Conservation (phyloP, 306 rosid genomes). For the Rosa multiflora region DNA sequence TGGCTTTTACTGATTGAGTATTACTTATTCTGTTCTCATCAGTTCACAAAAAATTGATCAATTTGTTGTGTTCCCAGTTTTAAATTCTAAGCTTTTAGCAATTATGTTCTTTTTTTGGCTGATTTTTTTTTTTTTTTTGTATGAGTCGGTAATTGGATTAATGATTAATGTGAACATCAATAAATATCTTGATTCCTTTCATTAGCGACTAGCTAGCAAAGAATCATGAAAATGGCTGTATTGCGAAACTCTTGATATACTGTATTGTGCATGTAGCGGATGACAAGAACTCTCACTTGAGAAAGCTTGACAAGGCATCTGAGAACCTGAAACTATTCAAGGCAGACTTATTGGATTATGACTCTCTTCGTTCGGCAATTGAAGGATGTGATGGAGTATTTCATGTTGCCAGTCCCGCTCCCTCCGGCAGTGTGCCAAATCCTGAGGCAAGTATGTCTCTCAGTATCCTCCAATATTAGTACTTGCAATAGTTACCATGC, state of each 20-base stretch:
- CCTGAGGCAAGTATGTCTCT: constrained; percentile 34
- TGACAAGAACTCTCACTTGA: constrained; percentile 36
- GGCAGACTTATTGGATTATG: constrained; percentile 42
- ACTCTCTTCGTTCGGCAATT: constrained; percentile 34
- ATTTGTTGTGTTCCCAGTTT: background rate
- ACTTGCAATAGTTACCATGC: background rate
- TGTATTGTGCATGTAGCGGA: constrained; percentile 23
- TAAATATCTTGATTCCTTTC: background rate
- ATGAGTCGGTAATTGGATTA: background rate
- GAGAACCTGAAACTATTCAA: constrained; percentile 36
- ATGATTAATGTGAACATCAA: background rate
- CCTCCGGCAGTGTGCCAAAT: constrained; percentile 33
- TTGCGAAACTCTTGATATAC: background rate
- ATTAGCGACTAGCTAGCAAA: background rate
- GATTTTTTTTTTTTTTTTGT: background rate
- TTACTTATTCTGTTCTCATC: too few relatives aligned
- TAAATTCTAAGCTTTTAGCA: background rate
- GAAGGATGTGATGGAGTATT: constrained; percentile 45
- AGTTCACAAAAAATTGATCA: background rate
- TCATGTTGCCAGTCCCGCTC: constrained; percentile 54
- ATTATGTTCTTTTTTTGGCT: background rate
- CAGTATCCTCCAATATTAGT: background rate
- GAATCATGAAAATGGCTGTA: constrained; percentile 3
- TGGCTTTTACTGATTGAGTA: background rate
- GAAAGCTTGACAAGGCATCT: constrained; percentile 29